Percentiles rank a stretch among this genome's conserved stretches.
These are phyloP conservation scores for Chenopodium formosanum DNA, from an alignment of 148 eudicot species.

Conservation along the genomic window DNA sequence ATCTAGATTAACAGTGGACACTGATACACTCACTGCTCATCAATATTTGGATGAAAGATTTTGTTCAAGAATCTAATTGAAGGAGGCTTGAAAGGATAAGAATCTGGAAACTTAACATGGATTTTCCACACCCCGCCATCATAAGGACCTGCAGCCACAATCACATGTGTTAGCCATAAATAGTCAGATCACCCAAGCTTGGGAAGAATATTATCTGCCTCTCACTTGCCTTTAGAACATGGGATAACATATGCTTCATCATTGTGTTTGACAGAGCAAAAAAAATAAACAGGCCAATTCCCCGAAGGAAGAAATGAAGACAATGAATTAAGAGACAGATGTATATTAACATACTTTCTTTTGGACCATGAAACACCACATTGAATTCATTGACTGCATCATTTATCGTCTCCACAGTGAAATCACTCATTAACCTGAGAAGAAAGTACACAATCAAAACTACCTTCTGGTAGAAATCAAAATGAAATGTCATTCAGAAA, in stretches of 20 bases:
- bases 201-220: neutral
- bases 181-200: neutral
- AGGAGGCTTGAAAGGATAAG: conserved; percentile 87
- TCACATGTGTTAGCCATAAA: neutral
- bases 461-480: neutral
- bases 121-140: conserved; percentile 93
- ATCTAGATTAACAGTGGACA: neutral
- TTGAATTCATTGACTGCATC: conserved; percentile 74
- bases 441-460: neutral
- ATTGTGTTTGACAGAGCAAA: neutral
- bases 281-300: neutral
- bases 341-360: conserved; percentile 55
- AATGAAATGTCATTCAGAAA: neutral
- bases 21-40: conserved; percentile 55
- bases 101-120: conserved; percentile 74
- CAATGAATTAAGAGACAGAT: neutral
- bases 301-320: neutral
- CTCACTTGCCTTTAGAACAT: neutral
- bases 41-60: conserved; percentile 81
- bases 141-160: conserved; percentile 52
- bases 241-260: neutral
- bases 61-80: conserved; percentile 66
- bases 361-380: conserved; percentile 84
- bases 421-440: conserved; percentile 87
- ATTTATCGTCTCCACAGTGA: conserved; percentile 68